Evolutionary conservation across 306 rosid species (phyloP), one percentile per base, ranked within the genome.

Genomic region (Astragalus membranaceus): DNA sequence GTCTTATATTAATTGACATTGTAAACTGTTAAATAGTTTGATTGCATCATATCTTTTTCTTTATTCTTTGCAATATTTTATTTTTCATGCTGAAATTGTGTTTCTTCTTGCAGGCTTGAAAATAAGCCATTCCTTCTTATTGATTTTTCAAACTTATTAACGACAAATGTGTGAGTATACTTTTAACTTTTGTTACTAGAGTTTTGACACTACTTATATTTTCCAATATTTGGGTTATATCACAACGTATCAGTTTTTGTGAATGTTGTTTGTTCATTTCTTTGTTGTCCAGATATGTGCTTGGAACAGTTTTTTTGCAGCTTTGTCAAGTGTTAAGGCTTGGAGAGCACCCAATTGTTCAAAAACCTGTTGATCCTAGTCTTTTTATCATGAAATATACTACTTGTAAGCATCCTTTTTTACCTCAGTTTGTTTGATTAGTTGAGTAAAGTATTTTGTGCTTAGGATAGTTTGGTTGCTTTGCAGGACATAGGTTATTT

Each of bases 51-150:
- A 20, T 43, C 17, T 62, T 39, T 43, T 11, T 43, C 17, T 62
- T 39, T 15, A 60, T 76, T 35, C 8, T 43, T 59, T 63, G 36
- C 15, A 53, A 11, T 36, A 23, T 52, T 59, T 68, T 54, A 41
- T 53, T 44, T 17, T 64, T 77, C 8, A 26, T 68, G 20, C 72
- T 71, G 73, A 73, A 72, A 51, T 43, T 32, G 12, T 33, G 33
- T 71, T 17, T 74, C 70, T 37, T 70, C 57, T 62, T 78, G 79
- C 85, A 92, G 97, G 83, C 75, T 73, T 41, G 63, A 73, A 12
- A 70, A 81, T 50, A 84, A 82, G 74, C 97, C 97, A 14, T 92
- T 80, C 89, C 89, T 92, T 73, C 96, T 92, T 66, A 92, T 92
- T 76, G 97, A 88, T 77, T 92, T 92, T 74, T 89, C 97, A 42